A percentile compares a stretch with the other conserved stretches of the same genome.
phyloP scores from a whole-genome alignment of 2,329 filamentous ascomycete species.

The Paraphaeosphaeria minitans region DNA sequence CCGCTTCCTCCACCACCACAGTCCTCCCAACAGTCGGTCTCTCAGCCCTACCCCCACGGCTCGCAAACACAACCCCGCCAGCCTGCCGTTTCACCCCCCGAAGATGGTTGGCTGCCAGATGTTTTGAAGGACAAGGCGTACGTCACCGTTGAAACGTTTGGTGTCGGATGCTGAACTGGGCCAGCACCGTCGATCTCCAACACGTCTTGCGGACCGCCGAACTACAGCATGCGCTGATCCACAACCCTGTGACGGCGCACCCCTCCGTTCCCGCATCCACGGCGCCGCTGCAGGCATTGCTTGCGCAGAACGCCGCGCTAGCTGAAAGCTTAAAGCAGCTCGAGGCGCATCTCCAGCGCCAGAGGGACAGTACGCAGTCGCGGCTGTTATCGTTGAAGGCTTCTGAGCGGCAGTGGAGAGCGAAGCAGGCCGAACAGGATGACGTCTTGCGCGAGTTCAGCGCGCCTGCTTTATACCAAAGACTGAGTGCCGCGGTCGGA shows the following conservation, averaged over 20 bases:
- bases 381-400: conserved; percentile 82
- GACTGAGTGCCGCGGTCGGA: conserved; percentile 73
- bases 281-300: conserved; percentile 64
- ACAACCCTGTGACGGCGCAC: conserved; percentile 70
- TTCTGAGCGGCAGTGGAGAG: conserved; percentile 88
- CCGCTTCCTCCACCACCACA: conserved; percentile 52
- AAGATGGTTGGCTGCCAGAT: conserved; percentile 77
- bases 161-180: conserved; percentile 22
- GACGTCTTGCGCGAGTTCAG: conserved; percentile 81
- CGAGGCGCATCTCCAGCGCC: conserved; percentile 62
- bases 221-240: conserved; percentile 76
- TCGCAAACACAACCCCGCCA: conserved; percentile 26
- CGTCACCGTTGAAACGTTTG: conserved; percentile 39
- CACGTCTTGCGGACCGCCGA: conserved; percentile 67
- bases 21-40: conserved; percentile 24
- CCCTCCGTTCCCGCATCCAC: conserved; percentile 71
- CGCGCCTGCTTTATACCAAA: conserved; percentile 83
- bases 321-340: conserved; percentile 66
- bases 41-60: conserved; percentile 25
- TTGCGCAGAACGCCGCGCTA: conserved; percentile 74
- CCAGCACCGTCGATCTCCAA: conserved; percentile 78
- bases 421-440: conserved; percentile 90
- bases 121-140: conserved; percentile 82
- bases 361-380: conserved; percentile 75
- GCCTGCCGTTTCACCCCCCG: conserved; percentile 37